Percentiles rank a stretch among this genome's conserved stretches.
Evolutionary conservation across 1,284 basidiomycete genomes (phyloP).

Genomic region (Chalciporus sp.): DNA sequence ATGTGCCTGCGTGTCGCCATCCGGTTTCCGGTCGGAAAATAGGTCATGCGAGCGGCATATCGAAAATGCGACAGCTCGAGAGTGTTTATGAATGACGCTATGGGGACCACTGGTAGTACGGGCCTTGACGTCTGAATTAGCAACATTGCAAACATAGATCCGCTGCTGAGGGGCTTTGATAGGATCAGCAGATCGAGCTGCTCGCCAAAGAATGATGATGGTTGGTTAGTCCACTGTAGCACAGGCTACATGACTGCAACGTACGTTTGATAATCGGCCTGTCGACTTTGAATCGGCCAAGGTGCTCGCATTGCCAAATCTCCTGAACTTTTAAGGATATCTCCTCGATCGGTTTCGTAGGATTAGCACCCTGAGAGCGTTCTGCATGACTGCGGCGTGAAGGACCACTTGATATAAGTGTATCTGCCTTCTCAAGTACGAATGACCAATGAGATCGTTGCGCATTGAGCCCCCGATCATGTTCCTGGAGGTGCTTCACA

Average conservation of each 20-base stretch:
- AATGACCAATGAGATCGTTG: slow-evolving; percentile 65
- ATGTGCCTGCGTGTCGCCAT: slow-evolving; percentile 27
- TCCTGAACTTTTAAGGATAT: slow-evolving; percentile 59
- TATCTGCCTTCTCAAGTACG: slow-evolving; percentile 53
- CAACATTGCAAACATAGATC: slow-evolving; percentile 59
- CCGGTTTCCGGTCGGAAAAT: slow-evolving; percentile 25
- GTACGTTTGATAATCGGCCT: slow-evolving; percentile 49
- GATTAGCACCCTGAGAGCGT: slow-evolving; percentile 7
- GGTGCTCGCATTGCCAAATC: slow-evolving; percentile 65
- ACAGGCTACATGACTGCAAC: slow-evolving; percentile 26
- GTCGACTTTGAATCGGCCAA: slow-evolving; percentile 66
- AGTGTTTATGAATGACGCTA: slow-evolving; percentile 76
- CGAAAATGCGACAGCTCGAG: slow-evolving; percentile 72
- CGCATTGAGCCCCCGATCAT: slow-evolving; percentile 50
- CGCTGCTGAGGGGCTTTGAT: slow-evolving; percentile 66
- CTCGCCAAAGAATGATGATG: slow-evolving; percentile 2
- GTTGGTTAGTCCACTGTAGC: neutral
- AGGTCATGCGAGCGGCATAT: slow-evolving; percentile 65
- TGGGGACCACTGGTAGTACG: slow-evolving; percentile 56
- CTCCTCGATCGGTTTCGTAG: slow-evolving; percentile 32
- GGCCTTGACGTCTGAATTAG: slow-evolving; percentile 43
- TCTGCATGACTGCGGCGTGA: slow-evolving; percentile 22
- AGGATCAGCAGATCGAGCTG: slow-evolving; percentile 46
- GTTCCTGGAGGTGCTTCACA: slow-evolving; percentile 47
- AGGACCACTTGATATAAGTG: slow-evolving; percentile 7